Base-by-base conservation (phyloP, 352 stramenopile genomes). In the Thalassiosira exigua region DNA sequence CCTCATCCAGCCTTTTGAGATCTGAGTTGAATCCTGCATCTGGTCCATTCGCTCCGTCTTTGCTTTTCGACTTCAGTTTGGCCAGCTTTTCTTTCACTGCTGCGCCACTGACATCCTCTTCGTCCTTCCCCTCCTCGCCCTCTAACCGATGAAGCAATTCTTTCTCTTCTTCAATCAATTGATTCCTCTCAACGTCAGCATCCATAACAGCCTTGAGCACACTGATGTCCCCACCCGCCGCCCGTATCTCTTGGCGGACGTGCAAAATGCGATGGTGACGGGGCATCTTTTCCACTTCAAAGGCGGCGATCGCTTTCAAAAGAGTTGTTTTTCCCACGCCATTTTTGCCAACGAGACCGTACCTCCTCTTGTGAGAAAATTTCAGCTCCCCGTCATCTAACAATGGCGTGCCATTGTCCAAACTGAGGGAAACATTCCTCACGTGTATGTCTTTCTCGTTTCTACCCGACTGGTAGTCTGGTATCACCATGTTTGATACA, bases 181-280 rank as follows among this genome's bases (percentile, higher is more conserved):
- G 78, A 61, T 91, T 93, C 69, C 96, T 93, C 79, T 98, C 96
- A 57, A 98, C 96, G 90, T 99, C 96, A 41, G 92, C 92, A 41
- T 96, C 87, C 24, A 99, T 87, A 7, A 98, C 96, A 32, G 98
- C 95, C 21, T 98, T 84, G n/a, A 98, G 75, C 19, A 98, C 96
- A 48, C 91, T 97, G 21, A 93, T 92, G 57, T 90, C 70, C 81
- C 84, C 64, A 91, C 84, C 12, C 84, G 54, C 22, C 87, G 87
- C 0, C 86, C 75, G 74, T 92, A 84, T 42, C 70, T 85, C 36
- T 85, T 86, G 2, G 91, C 22, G 4, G 91, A 84, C 4, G 78
- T 90, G 17, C 91, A 72, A 1, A 91, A 60, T 11, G 84, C 84
- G 24, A 44, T 81, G 14, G 69, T 91, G 69, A 58, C 81, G 87